phyloP scores from a whole-genome alignment of 2,329 filamentous ascomycete species.

The Pseudogymnoascus sp. region DNA sequence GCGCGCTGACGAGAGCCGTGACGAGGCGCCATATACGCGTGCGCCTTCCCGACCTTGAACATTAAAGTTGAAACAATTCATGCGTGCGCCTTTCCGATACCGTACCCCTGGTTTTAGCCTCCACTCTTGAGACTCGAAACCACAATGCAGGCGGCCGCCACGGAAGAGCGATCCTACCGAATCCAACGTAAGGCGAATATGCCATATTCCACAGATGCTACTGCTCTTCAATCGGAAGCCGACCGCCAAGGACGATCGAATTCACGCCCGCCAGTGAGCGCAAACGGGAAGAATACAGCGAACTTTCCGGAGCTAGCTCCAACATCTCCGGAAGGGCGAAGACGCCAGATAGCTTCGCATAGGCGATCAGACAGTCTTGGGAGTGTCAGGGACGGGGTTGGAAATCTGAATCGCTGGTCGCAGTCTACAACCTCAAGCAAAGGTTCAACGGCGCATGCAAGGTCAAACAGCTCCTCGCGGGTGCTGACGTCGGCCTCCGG shows the following conservation, averaged over 20 bases:
- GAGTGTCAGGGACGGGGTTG: slow-evolving; percentile 37
- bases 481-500: slow-evolving; percentile 24
- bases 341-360: slow-evolving; percentile 18
- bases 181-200: slow-evolving; percentile 1
- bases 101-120: slow-evolving; percentile 5
- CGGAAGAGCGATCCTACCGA: slow-evolving; percentile 7
- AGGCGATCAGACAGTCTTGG: slow-evolving; percentile 33
- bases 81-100: slow-evolving; percentile 2
- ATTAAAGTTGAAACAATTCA: slow-evolving; percentile 6
- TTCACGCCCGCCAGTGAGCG: background rate
- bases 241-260: background rate
- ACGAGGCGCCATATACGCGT: slow-evolving; percentile 1
- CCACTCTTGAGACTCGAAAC: slow-evolving; percentile 3
- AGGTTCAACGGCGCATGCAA: slow-evolving; percentile 30
- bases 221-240: background rate
- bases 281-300: background rate
- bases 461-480: slow-evolving; percentile 14
- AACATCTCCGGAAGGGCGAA: slow-evolving; percentile 15
- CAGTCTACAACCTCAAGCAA: slow-evolving; percentile 45
- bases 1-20: background rate
- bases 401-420: slow-evolving; percentile 47
- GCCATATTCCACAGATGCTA: slow-evolving; percentile 2
- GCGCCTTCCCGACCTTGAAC: background rate
- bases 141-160: slow-evolving; percentile 5
- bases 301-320: slow-evolving; percentile 13